Conservation (phyloP, 2,329 filamentous ascomycete species). For the Pseudogymnoascus sp. region DNA sequence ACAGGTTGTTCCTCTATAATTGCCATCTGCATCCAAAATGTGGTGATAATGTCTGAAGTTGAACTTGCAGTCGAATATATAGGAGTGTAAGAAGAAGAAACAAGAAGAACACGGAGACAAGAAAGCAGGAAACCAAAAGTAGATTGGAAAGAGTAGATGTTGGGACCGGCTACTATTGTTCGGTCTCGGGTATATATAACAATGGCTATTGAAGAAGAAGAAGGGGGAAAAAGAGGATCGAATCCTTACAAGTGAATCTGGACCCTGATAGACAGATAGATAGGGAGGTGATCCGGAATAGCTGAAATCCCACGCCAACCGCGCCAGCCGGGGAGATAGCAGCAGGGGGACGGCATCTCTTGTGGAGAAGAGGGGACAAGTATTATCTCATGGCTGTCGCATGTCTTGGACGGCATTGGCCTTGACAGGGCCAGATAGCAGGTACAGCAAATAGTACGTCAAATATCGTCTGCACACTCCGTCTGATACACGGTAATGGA, state of each 20-base stretch:
- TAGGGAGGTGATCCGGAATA: background rate
- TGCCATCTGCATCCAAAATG: background rate
- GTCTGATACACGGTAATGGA: background rate
- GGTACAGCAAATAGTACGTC: background rate
- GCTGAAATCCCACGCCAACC: background rate
- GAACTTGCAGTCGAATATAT: background rate
- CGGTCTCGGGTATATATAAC: background rate
- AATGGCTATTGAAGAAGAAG: background rate
- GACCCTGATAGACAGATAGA: background rate
- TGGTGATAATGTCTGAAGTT: background rate
- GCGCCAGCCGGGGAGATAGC: background rate
- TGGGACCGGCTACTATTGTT: background rate
- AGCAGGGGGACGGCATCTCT: background rate
- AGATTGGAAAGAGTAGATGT: background rate
- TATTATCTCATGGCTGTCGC: background rate
- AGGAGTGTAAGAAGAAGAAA: background rate
- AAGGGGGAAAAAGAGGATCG: background rate
- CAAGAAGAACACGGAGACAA: background rate
- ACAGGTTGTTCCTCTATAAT: slow-evolving; percentile 1
- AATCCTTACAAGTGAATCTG: background rate
- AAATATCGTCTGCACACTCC: background rate
- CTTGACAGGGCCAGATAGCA: background rate
- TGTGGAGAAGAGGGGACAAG: background rate
- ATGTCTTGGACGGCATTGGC: background rate
- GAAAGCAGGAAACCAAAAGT: background rate